Evolutionary conservation across 2,329 filamentous ascomycete species (phyloP).

Genomic region (Arthrobotrys sinensis): DNA sequence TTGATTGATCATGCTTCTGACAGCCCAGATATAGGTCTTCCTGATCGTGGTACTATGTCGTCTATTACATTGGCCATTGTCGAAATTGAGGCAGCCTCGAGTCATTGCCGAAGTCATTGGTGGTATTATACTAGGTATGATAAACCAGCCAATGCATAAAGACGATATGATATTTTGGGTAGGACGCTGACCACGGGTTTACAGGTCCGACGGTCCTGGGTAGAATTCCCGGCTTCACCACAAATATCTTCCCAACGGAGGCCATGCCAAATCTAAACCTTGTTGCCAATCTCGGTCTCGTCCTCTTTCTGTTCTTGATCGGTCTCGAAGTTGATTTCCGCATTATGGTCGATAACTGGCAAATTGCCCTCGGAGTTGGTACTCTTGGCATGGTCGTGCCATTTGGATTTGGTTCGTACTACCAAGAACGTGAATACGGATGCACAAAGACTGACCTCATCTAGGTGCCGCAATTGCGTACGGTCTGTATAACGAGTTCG

Average conservation of each 20-base stretch:
- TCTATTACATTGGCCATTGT: slow-evolving; percentile 81
- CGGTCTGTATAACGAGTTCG: slow-evolving; percentile 83
- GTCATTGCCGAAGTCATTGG: slow-evolving; percentile 89
- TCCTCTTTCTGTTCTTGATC: slow-evolving; percentile 89
- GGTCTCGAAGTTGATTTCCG: slow-evolving; percentile 88
- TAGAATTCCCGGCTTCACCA: slow-evolving; percentile 82
- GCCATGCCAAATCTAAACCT: slow-evolving; percentile 83
- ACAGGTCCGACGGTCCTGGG: slow-evolving; percentile 85
- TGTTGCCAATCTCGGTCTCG: slow-evolving; percentile 85
- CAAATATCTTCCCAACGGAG: slow-evolving; percentile 80
- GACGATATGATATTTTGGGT: neutral
- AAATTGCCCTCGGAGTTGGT: slow-evolving; percentile 81
- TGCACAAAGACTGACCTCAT: slow-evolving; percentile 6
- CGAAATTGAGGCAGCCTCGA: slow-evolving; percentile 82
- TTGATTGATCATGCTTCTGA: neutral
- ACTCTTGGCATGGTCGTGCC: slow-evolving; percentile 84
- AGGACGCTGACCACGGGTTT: slow-evolving; percentile 2
- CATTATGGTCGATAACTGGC: slow-evolving; percentile 84
- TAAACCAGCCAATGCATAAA: neutral
- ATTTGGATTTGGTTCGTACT: slow-evolving; percentile 80
- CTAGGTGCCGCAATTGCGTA: slow-evolving; percentile 77
- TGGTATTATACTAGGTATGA: slow-evolving; percentile 79
- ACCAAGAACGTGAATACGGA: slow-evolving; percentile 16
- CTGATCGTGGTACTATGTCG: slow-evolving; percentile 84
- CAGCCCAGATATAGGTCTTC: slow-evolving; percentile 71